Percentiles rank a stretch among this genome's conserved stretches.
phyloP scores from a whole-genome alignment of 306 rosid genomes.

The Lotus japonicus region DNA sequence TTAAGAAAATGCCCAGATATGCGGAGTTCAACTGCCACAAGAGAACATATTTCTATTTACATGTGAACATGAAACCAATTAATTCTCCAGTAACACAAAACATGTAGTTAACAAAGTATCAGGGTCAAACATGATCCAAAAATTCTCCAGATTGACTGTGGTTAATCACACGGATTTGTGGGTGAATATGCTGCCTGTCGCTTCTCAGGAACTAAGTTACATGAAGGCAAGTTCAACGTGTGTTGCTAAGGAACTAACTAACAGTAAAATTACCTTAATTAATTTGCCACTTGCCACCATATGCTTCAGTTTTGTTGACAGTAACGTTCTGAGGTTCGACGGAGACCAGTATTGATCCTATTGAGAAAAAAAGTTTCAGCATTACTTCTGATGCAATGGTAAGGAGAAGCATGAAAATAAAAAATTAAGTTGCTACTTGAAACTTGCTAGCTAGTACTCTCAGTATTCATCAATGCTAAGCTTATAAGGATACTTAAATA shows the following conservation, averaged over 20 bases:
- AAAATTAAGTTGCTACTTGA: not conserved
- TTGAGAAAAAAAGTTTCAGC: slow-evolving; percentile 17
- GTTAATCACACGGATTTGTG: not conserved
- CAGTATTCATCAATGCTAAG: not conserved
- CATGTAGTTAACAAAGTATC: not conserved
- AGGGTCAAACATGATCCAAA: slow-evolving; percentile 7
- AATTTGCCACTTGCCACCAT: slow-evolving; percentile 70
- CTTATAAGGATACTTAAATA: not conserved
- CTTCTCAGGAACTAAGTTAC: slow-evolving; percentile 1
- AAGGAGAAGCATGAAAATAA: not conserved
- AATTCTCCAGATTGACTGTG: not conserved
- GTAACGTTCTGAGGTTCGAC: slow-evolving; percentile 64
- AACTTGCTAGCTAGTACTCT: not conserved
- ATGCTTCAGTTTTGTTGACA: slow-evolving; percentile 74
- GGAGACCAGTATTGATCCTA: slow-evolving; percentile 80
- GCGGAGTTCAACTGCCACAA: not conserved
- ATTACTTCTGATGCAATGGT: slow-evolving; percentile 11
- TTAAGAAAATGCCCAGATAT: not conserved
- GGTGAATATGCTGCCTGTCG: not conserved
- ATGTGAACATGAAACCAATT: not conserved
- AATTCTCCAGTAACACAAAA: not conserved
- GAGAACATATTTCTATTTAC: not conserved
- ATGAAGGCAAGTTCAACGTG: not conserved
- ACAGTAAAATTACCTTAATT: slow-evolving; percentile 54
- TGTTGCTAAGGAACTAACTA: not conserved